Evolutionary conservation across 2,329 filamentous ascomycete genomes (phyloP).

Genomic region (Colletotrichum lini): DNA sequence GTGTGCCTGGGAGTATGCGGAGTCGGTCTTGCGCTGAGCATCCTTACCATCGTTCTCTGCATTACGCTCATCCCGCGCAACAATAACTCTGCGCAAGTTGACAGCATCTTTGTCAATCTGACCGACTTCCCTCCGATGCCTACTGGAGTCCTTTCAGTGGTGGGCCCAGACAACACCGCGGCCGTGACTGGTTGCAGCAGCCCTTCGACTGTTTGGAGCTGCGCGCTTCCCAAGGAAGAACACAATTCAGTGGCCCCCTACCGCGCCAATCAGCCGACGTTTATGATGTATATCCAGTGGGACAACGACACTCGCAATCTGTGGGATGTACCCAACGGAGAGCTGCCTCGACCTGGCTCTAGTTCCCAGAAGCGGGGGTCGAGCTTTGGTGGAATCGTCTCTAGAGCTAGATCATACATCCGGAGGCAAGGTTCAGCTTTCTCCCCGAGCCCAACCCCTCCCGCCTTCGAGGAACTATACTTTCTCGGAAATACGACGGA

Average conservation of each 20-base stretch:
- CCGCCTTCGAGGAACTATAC: constrained; percentile 77
- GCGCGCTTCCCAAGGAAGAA: constrained; percentile 83
- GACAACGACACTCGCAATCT: constrained; percentile 70
- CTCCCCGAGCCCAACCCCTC: constrained; percentile 69
- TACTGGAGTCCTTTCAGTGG: constrained; percentile 84
- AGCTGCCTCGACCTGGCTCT: constrained; percentile 48
- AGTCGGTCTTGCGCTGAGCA: constrained; percentile 67
- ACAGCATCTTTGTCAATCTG: constrained; percentile 83
- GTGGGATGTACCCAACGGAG: constrained; percentile 63
- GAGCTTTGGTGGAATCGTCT: constrained; percentile 29
- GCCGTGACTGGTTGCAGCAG: constrained; percentile 79
- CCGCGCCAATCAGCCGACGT: constrained; percentile 79
- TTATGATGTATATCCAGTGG: constrained; percentile 84
- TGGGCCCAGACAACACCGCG: constrained; percentile 77
- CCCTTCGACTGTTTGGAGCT: constrained; percentile 87
- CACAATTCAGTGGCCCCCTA: constrained; percentile 76
- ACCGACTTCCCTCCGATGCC: constrained; percentile 90
- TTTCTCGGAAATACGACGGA: constrained; percentile 93
- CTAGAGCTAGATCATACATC: constrained; percentile 40
- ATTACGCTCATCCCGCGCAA: constrained; percentile 66
- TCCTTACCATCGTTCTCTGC: constrained; percentile 71
- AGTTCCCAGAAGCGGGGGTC: constrained; percentile 11
- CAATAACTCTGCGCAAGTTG: constrained; percentile 43
- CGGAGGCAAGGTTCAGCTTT: constrained; percentile 53
- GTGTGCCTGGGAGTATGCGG: constrained; percentile 69